A percentile compares a stretch with the other conserved stretches of the same genome.
Conservation (phyloP, 176 grass and related monocot genomes). For the Carex littledalei region DNA sequence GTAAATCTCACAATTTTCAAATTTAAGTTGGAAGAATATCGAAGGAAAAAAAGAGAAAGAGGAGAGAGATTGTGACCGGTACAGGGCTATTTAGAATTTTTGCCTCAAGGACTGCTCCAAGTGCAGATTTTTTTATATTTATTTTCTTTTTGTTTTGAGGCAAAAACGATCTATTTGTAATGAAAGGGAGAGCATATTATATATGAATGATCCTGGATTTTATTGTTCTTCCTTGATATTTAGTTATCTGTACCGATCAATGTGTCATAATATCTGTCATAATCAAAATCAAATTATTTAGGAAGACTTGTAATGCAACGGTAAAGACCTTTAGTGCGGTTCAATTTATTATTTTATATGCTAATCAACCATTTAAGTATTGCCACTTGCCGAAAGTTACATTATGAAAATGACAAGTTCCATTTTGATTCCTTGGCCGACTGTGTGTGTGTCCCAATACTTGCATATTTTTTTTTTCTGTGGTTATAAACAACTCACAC, state of each 20-base stretch:
- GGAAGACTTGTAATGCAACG: neutral
- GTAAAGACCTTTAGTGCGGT: too few relatives aligned
- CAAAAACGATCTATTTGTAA: neutral
- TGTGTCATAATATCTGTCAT: neutral
- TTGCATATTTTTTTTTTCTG: neutral
- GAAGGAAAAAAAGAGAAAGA: too few relatives aligned
- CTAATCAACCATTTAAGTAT: neutral
- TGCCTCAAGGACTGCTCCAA: too few relatives aligned
- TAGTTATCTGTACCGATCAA: neutral
- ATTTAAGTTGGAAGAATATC: too few relatives aligned
- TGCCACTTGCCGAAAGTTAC: neutral
- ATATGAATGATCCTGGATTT: neutral
- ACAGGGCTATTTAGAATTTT: too few relatives aligned
- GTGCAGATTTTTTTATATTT: too few relatives aligned
- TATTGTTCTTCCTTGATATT: neutral
- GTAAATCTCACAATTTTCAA: too few relatives aligned
- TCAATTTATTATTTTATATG: neutral
- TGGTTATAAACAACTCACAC: too few relatives aligned
- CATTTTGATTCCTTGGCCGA: neutral
- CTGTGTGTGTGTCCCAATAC: neutral
- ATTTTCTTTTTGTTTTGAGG: too few relatives aligned
- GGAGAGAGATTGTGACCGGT: too few relatives aligned
- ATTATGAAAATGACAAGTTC: conserved; percentile 6
- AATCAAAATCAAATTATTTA: conserved; percentile 18
- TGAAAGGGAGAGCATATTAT: neutral